phyloP scores from a whole-genome alignment of 257 asterid genomes.

The Catharanthus roseus region DNA sequence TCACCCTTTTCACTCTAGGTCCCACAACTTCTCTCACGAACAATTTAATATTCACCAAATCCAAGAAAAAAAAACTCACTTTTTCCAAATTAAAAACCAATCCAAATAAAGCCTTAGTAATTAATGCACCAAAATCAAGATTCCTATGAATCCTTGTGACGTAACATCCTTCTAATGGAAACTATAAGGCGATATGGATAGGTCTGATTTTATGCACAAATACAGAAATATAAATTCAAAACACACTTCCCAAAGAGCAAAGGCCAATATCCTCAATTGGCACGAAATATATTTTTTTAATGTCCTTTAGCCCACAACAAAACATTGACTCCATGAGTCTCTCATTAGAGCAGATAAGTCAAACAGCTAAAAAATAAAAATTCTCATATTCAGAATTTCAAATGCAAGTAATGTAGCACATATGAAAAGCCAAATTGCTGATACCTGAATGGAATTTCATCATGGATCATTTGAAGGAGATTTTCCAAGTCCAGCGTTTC shows the following conservation, averaged over 20 bases:
- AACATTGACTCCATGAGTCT: neutral
- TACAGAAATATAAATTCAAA: neutral
- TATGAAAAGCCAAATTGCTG: constrained; percentile 9
- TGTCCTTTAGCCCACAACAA: neutral
- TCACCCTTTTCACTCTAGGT: no score
- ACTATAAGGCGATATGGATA: neutral
- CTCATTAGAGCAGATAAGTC: neutral
- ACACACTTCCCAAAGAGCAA: neutral
- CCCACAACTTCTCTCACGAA: no score
- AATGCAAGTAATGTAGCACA: constrained; percentile 1
- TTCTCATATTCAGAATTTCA: neutral
- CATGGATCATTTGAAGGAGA: constrained; percentile 91
- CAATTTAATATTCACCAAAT: no score
- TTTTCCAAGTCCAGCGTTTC: constrained; percentile 82
- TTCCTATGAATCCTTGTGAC: neutral
- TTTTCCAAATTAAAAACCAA: no score
- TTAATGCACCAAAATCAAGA: neutral
- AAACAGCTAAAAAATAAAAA: neutral
- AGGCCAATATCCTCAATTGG: neutral
- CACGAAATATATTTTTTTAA: neutral
- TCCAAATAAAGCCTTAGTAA: no score
- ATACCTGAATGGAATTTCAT: constrained; percentile 80
- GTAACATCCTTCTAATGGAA: neutral
- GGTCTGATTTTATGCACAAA: neutral
- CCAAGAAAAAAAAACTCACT: no score